Conservation (phyloP, 148 eudicot genomes). For the Heliosperma pusillum region DNA sequence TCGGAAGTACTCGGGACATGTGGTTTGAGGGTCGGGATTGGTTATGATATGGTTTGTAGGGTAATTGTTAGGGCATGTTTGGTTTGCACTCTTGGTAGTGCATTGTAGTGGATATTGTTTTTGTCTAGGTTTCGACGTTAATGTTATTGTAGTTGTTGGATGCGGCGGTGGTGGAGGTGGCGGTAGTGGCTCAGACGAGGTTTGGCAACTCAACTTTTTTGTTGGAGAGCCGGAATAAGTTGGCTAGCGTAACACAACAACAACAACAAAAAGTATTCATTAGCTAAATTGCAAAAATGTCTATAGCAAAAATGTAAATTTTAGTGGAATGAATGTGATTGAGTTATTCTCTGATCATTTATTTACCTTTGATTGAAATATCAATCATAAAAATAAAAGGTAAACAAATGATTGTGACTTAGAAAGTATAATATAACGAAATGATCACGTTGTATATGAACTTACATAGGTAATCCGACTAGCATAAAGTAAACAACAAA, state of each 20-base stretch:
- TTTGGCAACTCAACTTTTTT: neutral
- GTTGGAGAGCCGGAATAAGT: conserved; percentile 6
- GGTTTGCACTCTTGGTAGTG: conserved; percentile 26
- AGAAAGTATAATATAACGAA: neutral
- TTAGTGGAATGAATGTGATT: too few species aligned
- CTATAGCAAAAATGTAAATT: too few species aligned
- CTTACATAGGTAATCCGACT: conserved; percentile 45
- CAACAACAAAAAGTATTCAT: too few species aligned
- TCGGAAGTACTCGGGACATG: conserved; percentile 77
- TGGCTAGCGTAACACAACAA: conserved; percentile 15
- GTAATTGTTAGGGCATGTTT: conserved; percentile 44
- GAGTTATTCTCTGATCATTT: too few species aligned
- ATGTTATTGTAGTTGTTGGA: neutral
- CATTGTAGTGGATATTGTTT: conserved; percentile 40
- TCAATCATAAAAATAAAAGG: too few species aligned
- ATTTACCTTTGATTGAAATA: too few species aligned
- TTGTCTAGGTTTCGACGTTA: conserved; percentile 1
- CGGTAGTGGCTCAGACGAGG: conserved; percentile 4
- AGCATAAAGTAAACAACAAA: conserved; percentile 32
- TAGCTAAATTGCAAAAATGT: too few species aligned
- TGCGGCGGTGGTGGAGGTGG: conserved; percentile 15
- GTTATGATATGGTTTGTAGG: conserved; percentile 23
- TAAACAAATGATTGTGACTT: too few species aligned
- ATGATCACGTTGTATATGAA: neutral
- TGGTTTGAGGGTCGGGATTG: conserved; percentile 27